phyloP scores from a whole-genome alignment of 805 yeast genomes.

The Spathaspora gorwiae region DNA sequence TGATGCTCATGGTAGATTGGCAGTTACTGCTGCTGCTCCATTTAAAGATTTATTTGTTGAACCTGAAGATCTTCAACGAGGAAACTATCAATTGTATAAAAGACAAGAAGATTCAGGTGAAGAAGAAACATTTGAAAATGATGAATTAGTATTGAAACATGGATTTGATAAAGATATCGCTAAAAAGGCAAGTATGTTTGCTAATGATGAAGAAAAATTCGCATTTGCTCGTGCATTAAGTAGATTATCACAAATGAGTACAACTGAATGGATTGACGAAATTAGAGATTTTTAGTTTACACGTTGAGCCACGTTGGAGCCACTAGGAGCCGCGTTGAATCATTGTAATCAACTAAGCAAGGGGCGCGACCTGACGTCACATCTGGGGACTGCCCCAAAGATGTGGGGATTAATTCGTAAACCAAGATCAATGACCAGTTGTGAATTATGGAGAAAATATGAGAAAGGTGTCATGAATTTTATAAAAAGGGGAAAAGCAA shows the following conservation, averaged over 20 bases:
- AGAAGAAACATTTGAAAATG: slow-evolving; percentile 45
- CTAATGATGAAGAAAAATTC: slow-evolving; percentile 90
- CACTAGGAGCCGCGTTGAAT: too few species aligned
- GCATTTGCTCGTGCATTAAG: slow-evolving; percentile 95
- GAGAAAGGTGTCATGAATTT: too few species aligned
- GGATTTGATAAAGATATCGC: slow-evolving; percentile 74
- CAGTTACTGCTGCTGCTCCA: slow-evolving; percentile 84
- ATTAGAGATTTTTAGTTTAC: slow-evolving; percentile 5
- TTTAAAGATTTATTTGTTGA: slow-evolving; percentile 84
- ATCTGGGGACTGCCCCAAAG: too few species aligned
- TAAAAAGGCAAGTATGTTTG: slow-evolving; percentile 70
- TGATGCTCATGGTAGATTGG: slow-evolving; percentile 82
- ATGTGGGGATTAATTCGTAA: too few species aligned
- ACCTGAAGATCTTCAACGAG: slow-evolving; percentile 55
- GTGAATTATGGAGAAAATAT: too few species aligned
- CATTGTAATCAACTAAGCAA: too few species aligned
- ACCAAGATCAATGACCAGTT: too few species aligned
- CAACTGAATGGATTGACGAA: slow-evolving; percentile 83
- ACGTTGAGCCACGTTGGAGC: too few species aligned
- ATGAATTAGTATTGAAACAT: slow-evolving; percentile 65
- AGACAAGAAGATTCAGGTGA: slow-evolving; percentile 30
- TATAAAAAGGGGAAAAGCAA: too few species aligned
- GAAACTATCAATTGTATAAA: slow-evolving; percentile 41
- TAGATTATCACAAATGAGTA: slow-evolving; percentile 89
- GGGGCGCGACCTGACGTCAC: too few species aligned